phyloP scores from a whole-genome alignment of 2,329 filamentous ascomycete genomes.

The Claviceps citrina region DNA sequence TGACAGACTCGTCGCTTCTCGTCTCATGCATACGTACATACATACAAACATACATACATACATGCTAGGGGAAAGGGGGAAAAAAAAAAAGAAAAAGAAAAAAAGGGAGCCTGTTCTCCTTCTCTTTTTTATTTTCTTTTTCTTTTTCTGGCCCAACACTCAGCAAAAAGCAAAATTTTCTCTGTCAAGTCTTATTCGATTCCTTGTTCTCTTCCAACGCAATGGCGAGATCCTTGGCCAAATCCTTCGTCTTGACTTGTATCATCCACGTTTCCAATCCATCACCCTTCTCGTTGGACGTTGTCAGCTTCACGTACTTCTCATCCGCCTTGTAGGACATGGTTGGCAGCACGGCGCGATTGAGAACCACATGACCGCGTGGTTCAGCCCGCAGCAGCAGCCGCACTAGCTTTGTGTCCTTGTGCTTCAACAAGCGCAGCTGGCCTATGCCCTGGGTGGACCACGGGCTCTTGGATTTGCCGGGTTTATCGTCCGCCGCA shows the following conservation, averaged over 20 bases:
- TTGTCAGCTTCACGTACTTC: constrained; percentile 45
- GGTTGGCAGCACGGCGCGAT: constrained; percentile 47
- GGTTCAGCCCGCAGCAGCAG: constrained; percentile 62
- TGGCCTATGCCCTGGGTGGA: constrained; percentile 54
- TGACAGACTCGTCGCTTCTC: neutral
- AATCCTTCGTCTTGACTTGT: constrained; percentile 49
- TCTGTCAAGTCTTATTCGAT: constrained; percentile 35
- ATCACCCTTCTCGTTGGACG: constrained; percentile 41
- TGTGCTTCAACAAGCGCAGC: constrained; percentile 58
- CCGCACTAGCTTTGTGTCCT: constrained; percentile 49
- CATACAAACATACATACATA: too few species aligned
- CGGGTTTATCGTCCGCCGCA: constrained; percentile 21
- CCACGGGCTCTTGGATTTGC: constrained; percentile 45
- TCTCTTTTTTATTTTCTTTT: too few species aligned
- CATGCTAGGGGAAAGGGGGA: neutral
- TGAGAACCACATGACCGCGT: constrained; percentile 57
- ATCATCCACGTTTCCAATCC: constrained; percentile 56
- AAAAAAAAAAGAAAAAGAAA: neutral
- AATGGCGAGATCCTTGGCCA: constrained; percentile 38
- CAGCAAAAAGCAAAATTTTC: neutral
- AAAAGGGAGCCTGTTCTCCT: too few species aligned
- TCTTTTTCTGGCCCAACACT: too few species aligned
- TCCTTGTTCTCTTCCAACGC: constrained; percentile 38
- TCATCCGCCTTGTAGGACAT: constrained; percentile 45
- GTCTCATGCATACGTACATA: neutral